Base-by-base conservation (phyloP, 768 basidiomycete species). In the Sutorius australiensis region DNA sequence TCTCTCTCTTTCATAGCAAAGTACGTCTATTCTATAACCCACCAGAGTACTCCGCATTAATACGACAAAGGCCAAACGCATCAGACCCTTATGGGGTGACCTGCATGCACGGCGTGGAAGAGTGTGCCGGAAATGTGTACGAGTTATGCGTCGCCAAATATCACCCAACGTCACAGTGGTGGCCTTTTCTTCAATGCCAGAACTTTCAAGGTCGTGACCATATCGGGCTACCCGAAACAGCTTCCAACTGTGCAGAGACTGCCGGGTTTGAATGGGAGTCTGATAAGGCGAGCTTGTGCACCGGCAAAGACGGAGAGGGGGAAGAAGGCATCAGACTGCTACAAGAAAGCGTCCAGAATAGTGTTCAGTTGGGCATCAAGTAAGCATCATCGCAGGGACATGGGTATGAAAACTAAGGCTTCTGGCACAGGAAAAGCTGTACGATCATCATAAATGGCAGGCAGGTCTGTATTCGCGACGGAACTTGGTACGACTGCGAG, bases 111-210 rank as follows among this genome's bases (percentile, higher is more conserved):
- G 93, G 92, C 16, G 72, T 73, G 5, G 68, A 78, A 48, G 94
- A 98, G 69, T 97, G 94, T 62, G 82, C 82, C 13, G 94, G 90
- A 39, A 93, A 95, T 72, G 82, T 92, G 16, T 89, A 97, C 54
- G 85, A 97, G 65, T 76, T 97, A 27, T 98, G 95, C 67, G 87
- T 79, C 30, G 75, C 79, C 50, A 82, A 83, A 65, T 76, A 89
- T 55, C 73, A 78, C 21, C 70, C 77, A 21, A 69, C 73, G 37
- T 58, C 68, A n/a, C 73, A 72, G 19, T 92, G 89, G 88, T 95
- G 92, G 92, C 72, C 80, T 47, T 94, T 92, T 60, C 75, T 92
- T 19, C 83, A 81, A 54, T 94, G 92, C 68, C 81, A 90, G 62
- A 92, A 92, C 66, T 84, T 75, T 59, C 75, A 82, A 59, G 86